Evolutionary conservation across 495 filamentous ascomycete species (phyloP), one percentile per base, ranked within the genome.

Genomic region (Penicillium bialowiezense): DNA sequence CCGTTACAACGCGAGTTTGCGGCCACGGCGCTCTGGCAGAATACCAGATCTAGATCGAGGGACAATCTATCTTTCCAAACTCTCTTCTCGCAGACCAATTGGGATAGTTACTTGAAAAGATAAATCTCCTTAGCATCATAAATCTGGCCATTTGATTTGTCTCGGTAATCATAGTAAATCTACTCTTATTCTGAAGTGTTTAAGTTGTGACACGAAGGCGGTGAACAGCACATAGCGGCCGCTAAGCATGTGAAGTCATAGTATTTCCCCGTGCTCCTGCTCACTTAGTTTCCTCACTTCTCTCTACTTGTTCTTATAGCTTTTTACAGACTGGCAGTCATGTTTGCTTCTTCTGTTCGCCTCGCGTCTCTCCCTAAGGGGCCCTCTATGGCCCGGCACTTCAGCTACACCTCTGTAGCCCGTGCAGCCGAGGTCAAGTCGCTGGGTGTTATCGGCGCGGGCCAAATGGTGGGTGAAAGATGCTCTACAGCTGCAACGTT

Each of bases 361-460:
- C 23, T 18, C 7, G 43, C 32, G 28, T 54, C 56, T 1, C 49
- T 55, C 49, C 62, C 44, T 33, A 62, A 63, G 45, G 60, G 62
- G 54, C 62, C 65, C 14, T 51, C 56, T 46, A 64, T 60, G 43
- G 67, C 65, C 52, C 68, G 75, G 24, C 58, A 54, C 21, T 76
- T 80, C 55, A 75, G 69, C 58, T 75, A 67, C 28, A 70, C 71
- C n/a, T 53, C 64, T 28, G 60, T 60, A 34, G 55, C 74, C 37
- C 66, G 71, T 53, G 83, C 83, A 58, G 80, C 83, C 57, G 84
- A 91, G 70, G 88, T 97, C 37, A 95, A 91, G 72, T 85, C 82
- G 44, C 72, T 98, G 15, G 93, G 93, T 48, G 95, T 99, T 24
- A 73, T 99, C 57, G 95, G 95, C 50, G 93, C 92, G 39, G 95